Evolutionary conservation across 139 green algal species (phyloP).

Genomic region (Closterium sp.): DNA sequence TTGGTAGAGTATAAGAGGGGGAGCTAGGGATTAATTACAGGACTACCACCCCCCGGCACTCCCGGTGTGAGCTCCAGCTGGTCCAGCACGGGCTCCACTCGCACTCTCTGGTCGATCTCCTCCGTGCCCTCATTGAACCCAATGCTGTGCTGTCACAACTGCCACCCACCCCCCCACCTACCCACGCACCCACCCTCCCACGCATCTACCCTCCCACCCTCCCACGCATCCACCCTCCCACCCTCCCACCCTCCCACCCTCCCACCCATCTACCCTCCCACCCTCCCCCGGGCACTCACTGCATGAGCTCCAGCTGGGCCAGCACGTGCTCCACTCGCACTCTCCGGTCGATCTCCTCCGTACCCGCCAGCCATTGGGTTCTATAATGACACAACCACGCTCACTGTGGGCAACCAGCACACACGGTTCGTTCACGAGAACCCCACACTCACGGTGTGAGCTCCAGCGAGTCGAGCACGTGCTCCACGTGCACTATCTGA

Average conservation of each 20-base stretch:
- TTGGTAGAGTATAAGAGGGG: too few relatives aligned
- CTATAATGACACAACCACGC: too few relatives aligned
- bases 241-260: not conserved
- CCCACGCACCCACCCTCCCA: not conserved
- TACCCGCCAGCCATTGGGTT: too few relatives aligned
- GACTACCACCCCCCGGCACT: too few relatives aligned
- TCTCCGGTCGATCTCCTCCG: slow-evolving; percentile 37
- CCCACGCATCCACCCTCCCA: not conserved
- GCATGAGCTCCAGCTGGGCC: slow-evolving; percentile 22
- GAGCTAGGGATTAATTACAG: too few relatives aligned
- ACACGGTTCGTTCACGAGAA: too few relatives aligned
- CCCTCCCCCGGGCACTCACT: slow-evolving; percentile 5
- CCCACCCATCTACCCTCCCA: not conserved
- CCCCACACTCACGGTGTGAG: slow-evolving; percentile 12
- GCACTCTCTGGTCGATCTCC: slow-evolving; percentile 19
- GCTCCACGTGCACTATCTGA: too few relatives aligned
- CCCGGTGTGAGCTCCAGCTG: not conserved
- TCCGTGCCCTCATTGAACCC: slow-evolving; percentile 7
- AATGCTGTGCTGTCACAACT: not conserved
- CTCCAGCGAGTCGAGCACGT: slow-evolving; percentile 35
- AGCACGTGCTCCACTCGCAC: slow-evolving; percentile 41
- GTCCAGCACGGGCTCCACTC: slow-evolving; percentile 31
- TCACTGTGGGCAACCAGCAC: not conserved
- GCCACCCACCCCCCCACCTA: not conserved
- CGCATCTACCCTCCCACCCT: not conserved